Evolutionary conservation across 108 stramenopile genomes (phyloP).

Genomic region (Conticribra weissflogii): DNA sequence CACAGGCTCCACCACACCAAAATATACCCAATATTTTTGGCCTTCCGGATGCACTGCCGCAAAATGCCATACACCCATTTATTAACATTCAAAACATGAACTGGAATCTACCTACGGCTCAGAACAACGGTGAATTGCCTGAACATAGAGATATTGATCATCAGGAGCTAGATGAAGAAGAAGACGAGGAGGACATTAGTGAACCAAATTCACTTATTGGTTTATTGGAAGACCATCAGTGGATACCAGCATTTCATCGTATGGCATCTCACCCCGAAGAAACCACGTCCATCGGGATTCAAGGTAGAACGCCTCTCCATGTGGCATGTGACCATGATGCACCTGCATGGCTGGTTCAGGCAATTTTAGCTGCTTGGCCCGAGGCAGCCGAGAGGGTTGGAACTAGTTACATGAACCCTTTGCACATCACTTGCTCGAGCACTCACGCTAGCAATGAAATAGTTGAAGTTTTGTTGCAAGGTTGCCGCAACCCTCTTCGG

Average conservation of each 20-base stretch:
- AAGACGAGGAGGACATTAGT: constrained; percentile 17
- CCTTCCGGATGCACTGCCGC: no score
- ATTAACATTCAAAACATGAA: no score
- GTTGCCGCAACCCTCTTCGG: constrained; percentile 27
- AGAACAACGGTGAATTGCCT: no score
- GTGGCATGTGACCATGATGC: constrained; percentile 73
- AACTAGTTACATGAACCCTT: constrained; percentile 68
- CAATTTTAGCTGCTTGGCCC: constrained; percentile 59
- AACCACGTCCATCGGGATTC: constrained; percentile 43
- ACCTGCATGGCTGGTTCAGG: constrained; percentile 55
- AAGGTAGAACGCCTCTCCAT: constrained; percentile 64
- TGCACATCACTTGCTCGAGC: constrained; percentile 70
- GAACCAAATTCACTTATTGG: constrained; percentile 22
- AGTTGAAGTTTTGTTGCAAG: constrained; percentile 51
- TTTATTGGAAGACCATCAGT: constrained; percentile 61
- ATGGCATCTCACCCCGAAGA: constrained; percentile 53
- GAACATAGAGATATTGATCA: no score
- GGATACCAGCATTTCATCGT: constrained; percentile 52
- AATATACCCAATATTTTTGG: no score
- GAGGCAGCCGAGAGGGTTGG: constrained; percentile 60
- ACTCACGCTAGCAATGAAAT: constrained; percentile 64
- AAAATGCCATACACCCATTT: no score
- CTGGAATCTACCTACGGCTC: no score
- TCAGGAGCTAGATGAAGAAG: no score
- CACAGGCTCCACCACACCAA: no score